These are phyloP conservation scores for Chlorella variabilis DNA, from an alignment of 163 green algal species.

Conservation along the genomic window DNA sequence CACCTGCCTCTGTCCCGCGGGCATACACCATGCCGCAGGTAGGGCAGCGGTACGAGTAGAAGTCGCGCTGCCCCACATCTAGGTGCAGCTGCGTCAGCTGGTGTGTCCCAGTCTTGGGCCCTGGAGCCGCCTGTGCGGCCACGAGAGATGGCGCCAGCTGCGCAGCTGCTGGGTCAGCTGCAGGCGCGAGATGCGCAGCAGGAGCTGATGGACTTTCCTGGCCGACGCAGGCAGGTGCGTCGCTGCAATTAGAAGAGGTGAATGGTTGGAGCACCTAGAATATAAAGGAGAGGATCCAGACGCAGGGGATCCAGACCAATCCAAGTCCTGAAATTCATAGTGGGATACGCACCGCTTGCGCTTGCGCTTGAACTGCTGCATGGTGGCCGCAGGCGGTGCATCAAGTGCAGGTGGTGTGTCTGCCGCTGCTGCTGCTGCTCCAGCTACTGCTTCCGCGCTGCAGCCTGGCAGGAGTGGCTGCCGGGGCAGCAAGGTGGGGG, in stretches of 20 bases:
- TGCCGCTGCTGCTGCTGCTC: neutral
- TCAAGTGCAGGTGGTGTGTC: neutral
- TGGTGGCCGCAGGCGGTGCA: no score
- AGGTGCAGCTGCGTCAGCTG: slow-evolving; percentile 46
- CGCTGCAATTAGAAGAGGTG: no score
- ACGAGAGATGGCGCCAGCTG: neutral
- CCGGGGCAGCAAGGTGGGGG: neutral
- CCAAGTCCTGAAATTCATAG: no score
- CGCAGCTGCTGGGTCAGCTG: neutral
- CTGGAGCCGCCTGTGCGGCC: neutral
- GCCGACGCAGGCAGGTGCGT: no score
- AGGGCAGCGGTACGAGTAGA: slow-evolving; percentile 49
- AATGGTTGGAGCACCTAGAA: no score
- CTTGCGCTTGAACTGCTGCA: slow-evolving; percentile 28
- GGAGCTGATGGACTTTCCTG: no score
- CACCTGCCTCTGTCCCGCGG: slow-evolving; percentile 32
- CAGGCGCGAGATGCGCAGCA: no score
- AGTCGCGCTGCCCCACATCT: slow-evolving; percentile 51
- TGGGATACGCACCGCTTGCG: slow-evolving; percentile 21
- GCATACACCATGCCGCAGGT: slow-evolving; percentile 70
- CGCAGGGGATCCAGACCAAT: no score
- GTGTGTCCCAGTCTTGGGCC: neutral
- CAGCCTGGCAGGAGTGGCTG: neutral
- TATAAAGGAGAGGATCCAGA: no score
- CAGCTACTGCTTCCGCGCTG: neutral